phyloP scores from a whole-genome alignment of 139 green algal species.

The Micromonas pusilla region DNA sequence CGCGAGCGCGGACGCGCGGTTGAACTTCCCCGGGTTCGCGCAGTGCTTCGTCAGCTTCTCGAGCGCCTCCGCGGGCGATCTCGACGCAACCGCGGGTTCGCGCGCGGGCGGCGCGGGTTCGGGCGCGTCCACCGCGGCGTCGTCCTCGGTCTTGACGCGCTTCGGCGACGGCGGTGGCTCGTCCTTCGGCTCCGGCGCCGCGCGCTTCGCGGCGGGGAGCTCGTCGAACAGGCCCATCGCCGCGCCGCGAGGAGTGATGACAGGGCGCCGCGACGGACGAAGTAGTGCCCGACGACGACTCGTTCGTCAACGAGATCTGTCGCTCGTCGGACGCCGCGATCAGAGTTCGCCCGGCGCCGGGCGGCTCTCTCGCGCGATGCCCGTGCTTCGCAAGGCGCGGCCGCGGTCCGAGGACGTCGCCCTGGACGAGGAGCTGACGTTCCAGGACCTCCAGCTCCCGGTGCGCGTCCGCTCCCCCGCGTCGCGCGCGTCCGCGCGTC shows the following conservation, averaged over 20 bases:
- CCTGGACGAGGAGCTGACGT: neutral
- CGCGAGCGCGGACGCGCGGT: neutral
- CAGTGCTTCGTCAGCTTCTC: neutral
- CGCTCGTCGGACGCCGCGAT: too few species aligned
- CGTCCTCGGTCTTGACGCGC: neutral
- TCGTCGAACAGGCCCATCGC: conserved; percentile 12
- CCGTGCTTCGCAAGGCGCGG: neutral
- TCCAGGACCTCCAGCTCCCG: neutral
- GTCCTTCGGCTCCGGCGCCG: neutral
- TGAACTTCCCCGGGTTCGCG: neutral
- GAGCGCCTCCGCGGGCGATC: neutral
- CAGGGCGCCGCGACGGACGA: too few species aligned
- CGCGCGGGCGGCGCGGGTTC: neutral
- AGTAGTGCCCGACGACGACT: too few species aligned
- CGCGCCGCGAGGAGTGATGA: neutral
- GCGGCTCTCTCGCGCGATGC: too few species aligned
- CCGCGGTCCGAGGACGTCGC: neutral
- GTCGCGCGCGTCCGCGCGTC: too few species aligned
- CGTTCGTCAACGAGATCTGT: too few species aligned
- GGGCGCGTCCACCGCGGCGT: neutral
- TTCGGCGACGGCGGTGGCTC: neutral
- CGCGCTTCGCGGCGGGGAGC: neutral
- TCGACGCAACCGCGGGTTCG: neutral
- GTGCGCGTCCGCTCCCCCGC: neutral
- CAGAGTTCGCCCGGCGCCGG: too few species aligned